Conservation (phyloP, 176 grass and related monocot genomes). For the Aegilops speltoides region DNA sequence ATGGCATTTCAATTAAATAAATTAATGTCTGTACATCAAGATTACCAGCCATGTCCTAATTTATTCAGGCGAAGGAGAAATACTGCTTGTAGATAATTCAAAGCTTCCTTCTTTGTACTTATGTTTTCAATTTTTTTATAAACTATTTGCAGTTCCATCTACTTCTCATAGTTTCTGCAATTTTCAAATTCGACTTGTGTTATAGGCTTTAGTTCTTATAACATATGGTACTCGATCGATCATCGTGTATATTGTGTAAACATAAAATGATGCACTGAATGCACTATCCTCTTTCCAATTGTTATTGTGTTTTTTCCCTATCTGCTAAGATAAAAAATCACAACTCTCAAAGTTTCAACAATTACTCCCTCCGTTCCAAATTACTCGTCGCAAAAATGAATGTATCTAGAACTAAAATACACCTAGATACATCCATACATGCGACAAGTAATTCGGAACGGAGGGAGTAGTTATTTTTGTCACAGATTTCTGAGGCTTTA, state of each 20-base stretch:
- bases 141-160: no score
- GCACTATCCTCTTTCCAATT: not conserved
- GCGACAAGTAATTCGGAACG: no score
- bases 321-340: slow-evolving; percentile 11
- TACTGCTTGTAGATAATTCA: slow-evolving; percentile 66
- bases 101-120: slow-evolving; percentile 19
- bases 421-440: no score
- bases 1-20: no score
- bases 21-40: not conserved
- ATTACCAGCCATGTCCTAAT: slow-evolving; percentile 92
- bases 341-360: slow-evolving; percentile 14
- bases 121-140: not conserved
- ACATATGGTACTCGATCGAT: not conserved
- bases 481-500: slow-evolving; percentile 84
- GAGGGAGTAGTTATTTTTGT: slow-evolving; percentile 29
- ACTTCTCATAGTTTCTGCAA: no score
- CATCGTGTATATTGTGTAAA: not conserved
- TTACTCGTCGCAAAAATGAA: no score
- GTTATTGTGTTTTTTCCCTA: not conserved
- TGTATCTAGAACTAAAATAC: no score
- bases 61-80: slow-evolving; percentile 97
- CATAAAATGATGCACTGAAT: slow-evolving; percentile 4
- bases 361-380: no score
- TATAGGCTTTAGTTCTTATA: slow-evolving; percentile 4
- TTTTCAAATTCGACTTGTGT: not conserved